These are phyloP conservation scores for Phialophora verrucosa DNA, from an alignment of 2,329 filamentous ascomycete genomes.

Conservation along the genomic window DNA sequence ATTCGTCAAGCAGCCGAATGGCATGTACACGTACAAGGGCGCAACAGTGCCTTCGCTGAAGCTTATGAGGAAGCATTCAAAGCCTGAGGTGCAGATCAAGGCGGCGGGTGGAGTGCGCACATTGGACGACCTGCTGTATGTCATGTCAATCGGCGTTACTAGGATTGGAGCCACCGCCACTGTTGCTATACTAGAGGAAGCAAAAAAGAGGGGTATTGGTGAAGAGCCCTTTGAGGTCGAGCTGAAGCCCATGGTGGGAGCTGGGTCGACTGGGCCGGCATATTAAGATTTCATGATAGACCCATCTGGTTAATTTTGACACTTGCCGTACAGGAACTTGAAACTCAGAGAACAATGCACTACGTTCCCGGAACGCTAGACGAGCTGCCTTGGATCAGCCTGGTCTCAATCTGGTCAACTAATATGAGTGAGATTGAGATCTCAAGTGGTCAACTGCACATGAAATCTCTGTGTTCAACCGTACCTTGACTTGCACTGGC, in stretches of 20 bases:
- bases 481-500: background rate
- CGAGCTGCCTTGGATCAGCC: too few relatives aligned
- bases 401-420: background rate
- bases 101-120: constrained; percentile 64
- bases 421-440: background rate
- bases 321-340: background rate
- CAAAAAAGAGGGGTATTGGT: constrained; percentile 56
- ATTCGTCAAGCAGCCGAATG: constrained; percentile 61
- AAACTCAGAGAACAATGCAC: background rate
- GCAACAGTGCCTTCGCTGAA: constrained; percentile 59
- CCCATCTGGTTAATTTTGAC: background rate
- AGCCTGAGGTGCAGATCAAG: constrained; percentile 59
- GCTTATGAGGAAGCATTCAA: constrained; percentile 59
- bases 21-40: constrained; percentile 60
- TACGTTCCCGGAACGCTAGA: too few relatives aligned
- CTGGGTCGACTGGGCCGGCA: constrained; percentile 4
- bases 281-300: constrained; percentile 7
- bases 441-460: background rate
- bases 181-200: constrained; percentile 61
- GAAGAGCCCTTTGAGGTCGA: constrained; percentile 40
- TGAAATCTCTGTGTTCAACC: background rate
- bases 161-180: constrained; percentile 64
- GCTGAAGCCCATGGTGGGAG: constrained; percentile 23
- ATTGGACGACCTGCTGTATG: constrained; percentile 61
- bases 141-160: constrained; percentile 61